Evolutionary conservation across 495 filamentous ascomycete species (phyloP), one percentile per base, ranked within the genome.

Genomic region (Friedmanniomyces simplex): DNA sequence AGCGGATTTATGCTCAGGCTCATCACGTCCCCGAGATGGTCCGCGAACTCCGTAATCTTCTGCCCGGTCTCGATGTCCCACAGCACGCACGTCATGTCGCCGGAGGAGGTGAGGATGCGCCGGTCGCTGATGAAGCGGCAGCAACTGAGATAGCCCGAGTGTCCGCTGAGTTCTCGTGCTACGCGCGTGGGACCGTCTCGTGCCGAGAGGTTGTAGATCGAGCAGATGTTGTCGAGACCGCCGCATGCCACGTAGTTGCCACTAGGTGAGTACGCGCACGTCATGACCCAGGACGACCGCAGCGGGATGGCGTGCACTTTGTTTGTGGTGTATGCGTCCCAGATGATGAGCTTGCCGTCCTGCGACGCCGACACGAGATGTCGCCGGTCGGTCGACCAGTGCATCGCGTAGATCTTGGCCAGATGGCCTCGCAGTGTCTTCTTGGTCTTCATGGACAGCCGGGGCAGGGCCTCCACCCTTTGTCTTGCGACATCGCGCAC

Each of bases 1-100:
- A 95, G 96, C 2, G 93, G 93, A 75, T 98, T 97, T 76, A 98
- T 88, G 79, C 94, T 97, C 71, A 98, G 88, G 73, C 93, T 97
- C 93, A 98, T 98, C 58, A 98, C 93, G 68, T 98, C 93, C 70
- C 93, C 93, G 24, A 98, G 78, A 68, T 98, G 93, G 76, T 98
- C 93, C 66, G 93, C 94, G 61, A 98, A 98, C 72, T 98, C 93
- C 64, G 90, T 95, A 14, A 96, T 87, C 77, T 97, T 97, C 47
- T 88, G 85, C 24, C 94, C 94, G 0, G 93, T 91, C 71, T 98
- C 93, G 50, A 98, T 88, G 78, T 98, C 93, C 93, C 93, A 98
- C 65, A 97, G 85, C 87, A 97, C 96, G 76, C 93, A 98, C 49
- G 93, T 98, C 94, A 98, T 98, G 68, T 98, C 93, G 50, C 93